These are phyloP conservation scores for Chytridium lagenaria DNA, from an alignment of 371 early-diverging fungal species.

Conservation along the genomic window DNA sequence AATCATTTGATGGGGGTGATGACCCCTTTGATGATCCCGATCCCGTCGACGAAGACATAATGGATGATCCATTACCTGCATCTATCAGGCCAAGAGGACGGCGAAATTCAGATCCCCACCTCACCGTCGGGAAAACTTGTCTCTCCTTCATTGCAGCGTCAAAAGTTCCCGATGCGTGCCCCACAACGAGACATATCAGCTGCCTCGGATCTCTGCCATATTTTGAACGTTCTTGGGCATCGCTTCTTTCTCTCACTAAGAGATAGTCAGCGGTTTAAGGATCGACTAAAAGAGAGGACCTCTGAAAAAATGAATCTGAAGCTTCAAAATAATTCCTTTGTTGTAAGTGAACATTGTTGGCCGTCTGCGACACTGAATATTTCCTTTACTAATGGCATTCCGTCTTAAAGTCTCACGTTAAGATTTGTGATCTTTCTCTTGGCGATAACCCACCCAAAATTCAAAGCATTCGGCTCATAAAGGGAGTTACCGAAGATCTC, in stretches of 20 bases:
- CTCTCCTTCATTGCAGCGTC: not conserved
- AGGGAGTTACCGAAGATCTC: slow-evolving; percentile 56
- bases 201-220: slow-evolving; percentile 42
- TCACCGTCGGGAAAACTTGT: not conserved
- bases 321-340: slow-evolving; percentile 51
- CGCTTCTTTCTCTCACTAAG: slow-evolving; percentile 55
- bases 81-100: not conserved
- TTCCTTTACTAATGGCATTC: not conserved
- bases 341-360: slow-evolving; percentile 33
- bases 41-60: not conserved
- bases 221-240: slow-evolving; percentile 47
- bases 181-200: slow-evolving; percentile 19
- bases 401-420: slow-evolving; percentile 44
- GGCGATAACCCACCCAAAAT: slow-evolving; percentile 55
- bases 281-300: slow-evolving; percentile 42
- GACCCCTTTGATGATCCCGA: slow-evolving; percentile 7
- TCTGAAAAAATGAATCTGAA: slow-evolving; percentile 51
- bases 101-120: slow-evolving; percentile 6
- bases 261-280: slow-evolving; percentile 48
- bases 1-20: not conserved
- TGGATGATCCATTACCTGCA: not conserved
- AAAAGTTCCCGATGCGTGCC: slow-evolving; percentile 2
- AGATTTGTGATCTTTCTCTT: slow-evolving; percentile 48
- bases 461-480: slow-evolving; percentile 46
- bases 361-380: not conserved